Evolutionary conservation across 1,139 yeast genomes (phyloP).

Genomic region (Dujonia santamariae): DNA sequence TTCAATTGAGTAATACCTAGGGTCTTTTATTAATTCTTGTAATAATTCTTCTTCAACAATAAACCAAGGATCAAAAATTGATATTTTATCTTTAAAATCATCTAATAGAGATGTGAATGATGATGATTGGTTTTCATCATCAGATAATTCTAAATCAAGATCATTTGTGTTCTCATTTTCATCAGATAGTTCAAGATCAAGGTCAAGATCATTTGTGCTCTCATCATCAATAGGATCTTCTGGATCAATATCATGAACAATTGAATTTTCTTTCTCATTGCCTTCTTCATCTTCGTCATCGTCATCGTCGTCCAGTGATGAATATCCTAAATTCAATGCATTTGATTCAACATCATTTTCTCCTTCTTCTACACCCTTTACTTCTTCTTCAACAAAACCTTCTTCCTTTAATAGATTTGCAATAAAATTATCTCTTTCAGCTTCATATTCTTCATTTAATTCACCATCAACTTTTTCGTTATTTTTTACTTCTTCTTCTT

Average conservation of each 20-base stretch:
- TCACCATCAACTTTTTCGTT: background rate
- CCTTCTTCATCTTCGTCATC: background rate
- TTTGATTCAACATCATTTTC: conserved; percentile 10
- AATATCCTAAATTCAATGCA: conserved; percentile 11
- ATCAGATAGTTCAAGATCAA: background rate
- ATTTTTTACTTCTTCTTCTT: background rate
- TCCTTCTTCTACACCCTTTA: conserved; percentile 8
- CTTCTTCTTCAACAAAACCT: conserved; percentile 12
- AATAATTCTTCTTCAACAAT: conserved; percentile 38
- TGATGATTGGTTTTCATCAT: conserved; percentile 6
- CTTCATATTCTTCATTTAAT: conserved; percentile 2
- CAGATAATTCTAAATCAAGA: conserved; percentile 20
- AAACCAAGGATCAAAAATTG: conserved; percentile 37
- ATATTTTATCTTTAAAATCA: conserved; percentile 20
- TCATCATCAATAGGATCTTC: background rate
- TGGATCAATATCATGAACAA: background rate
- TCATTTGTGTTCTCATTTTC: conserved; percentile 6
- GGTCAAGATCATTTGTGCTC: background rate
- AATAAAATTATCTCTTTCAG: conserved; percentile 14
- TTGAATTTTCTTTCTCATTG: background rate
- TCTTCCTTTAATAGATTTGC: conserved; percentile 18
- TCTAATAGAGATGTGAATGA: conserved; percentile 26
- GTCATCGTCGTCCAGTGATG: conserved; percentile 11
- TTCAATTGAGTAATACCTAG: conserved; percentile 29
- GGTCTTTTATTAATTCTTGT: conserved; percentile 23